Conservation (phyloP, 192 early-diverging fungal genomes). For the Lunasporangiospora selenospora region DNA sequence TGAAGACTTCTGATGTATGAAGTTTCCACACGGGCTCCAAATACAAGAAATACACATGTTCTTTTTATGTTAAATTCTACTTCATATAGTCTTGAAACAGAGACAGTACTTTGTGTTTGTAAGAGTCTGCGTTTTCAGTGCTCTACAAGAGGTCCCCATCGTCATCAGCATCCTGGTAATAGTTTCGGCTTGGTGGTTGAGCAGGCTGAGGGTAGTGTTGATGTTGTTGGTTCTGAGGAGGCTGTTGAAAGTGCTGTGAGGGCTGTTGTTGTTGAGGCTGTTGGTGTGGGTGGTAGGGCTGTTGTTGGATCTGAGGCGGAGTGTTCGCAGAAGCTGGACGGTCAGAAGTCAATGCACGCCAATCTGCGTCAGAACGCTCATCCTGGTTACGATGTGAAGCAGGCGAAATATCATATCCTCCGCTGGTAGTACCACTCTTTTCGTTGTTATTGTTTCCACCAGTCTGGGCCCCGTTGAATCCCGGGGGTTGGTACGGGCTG, state of each 20-base stretch:
- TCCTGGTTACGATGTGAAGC: not conserved
- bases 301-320: conserved; percentile 1
- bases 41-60: too few relatives aligned
- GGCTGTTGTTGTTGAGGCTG: conserved; percentile 14
- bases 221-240: conserved; percentile 4
- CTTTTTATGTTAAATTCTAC: too few relatives aligned
- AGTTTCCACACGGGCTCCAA: too few relatives aligned
- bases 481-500: conserved; percentile 17
- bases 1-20: too few relatives aligned
- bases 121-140: too few relatives aligned
- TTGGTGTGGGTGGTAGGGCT: conserved; percentile 1
- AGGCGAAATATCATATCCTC: conserved; percentile 25
- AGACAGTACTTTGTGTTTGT: too few relatives aligned
- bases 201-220: conserved; percentile 7
- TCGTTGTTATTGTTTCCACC: not conserved
- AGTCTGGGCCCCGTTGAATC: not conserved
- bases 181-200: conserved; percentile 30
- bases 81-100: too few relatives aligned
- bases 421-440: conserved; percentile 7
- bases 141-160: conserved; percentile 22
- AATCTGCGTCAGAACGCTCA: conserved; percentile 35
- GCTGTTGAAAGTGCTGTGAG: not conserved
- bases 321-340: conserved; percentile 8
- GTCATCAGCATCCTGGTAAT: conserved; percentile 30
- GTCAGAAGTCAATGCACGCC: conserved; percentile 35